These are phyloP conservation scores for Diddensiella santjacobensis DNA, from an alignment of 805 yeast species.

Conservation along the genomic window DNA sequence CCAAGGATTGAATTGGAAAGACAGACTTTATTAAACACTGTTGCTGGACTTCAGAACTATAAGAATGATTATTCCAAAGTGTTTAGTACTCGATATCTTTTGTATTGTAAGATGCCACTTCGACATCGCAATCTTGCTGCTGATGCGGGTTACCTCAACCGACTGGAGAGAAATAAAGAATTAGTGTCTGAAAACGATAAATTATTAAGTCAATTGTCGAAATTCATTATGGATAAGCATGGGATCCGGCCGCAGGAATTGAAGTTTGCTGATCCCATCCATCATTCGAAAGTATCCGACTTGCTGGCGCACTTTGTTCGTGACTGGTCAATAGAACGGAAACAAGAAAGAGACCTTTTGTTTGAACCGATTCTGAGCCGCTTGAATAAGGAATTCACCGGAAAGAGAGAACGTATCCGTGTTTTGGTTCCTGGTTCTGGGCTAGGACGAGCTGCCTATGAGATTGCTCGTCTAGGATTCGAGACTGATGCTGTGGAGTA, in stretches of 20 bases:
- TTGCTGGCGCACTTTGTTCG: constrained; percentile 70
- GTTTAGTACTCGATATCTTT: constrained; percentile 22
- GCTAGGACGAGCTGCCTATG: constrained; percentile 71
- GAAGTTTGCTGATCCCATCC: constrained; percentile 34
- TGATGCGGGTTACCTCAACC: constrained; percentile 50
- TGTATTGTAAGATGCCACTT: constrained; percentile 41
- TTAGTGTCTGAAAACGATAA: constrained; percentile 46
- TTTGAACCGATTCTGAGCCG: constrained; percentile 46
- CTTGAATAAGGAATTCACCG: constrained; percentile 34
- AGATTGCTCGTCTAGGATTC: constrained; percentile 39
- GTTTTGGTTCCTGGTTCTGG: constrained; percentile 88
- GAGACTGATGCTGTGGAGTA: constrained; percentile 70
- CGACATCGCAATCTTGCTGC: constrained; percentile 54
- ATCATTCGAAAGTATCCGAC: constrained; percentile 25
- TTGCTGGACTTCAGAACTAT: constrained; percentile 27
- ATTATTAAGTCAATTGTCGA: constrained; percentile 45
- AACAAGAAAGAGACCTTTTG: constrained; percentile 51
- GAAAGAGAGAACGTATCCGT: constrained; percentile 24
- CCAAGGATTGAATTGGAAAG: constrained; percentile 11
- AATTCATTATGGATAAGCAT: constrained; percentile 35
- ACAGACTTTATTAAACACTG: constrained; percentile 17
- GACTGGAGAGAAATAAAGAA: constrained; percentile 48
- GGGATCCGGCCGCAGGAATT: constrained; percentile 45
- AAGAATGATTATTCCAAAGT: constrained; percentile 11
- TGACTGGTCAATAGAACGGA: constrained; percentile 65